Percentiles rank a stretch among this genome's conserved stretches.
Conservation (phyloP, 2,329 filamentous ascomycete genomes). For the Mycosphaerelloides madeirae region DNA sequence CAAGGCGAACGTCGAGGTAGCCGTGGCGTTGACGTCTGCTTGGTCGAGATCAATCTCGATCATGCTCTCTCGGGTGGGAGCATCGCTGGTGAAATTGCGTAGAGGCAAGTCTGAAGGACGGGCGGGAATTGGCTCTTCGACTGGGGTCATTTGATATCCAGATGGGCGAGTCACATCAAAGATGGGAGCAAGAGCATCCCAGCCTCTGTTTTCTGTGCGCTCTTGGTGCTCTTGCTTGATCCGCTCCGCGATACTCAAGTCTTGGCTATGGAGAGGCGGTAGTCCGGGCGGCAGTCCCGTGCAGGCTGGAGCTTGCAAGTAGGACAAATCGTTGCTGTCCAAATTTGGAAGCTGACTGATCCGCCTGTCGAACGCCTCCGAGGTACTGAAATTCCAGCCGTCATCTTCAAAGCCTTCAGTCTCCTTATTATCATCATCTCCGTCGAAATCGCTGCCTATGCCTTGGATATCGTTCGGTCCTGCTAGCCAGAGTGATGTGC, state of each 20-base stretch:
- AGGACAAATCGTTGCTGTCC: constrained; percentile 19
- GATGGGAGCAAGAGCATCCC: constrained; percentile 52
- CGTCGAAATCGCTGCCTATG: constrained; percentile 33
- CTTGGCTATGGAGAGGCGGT: constrained; percentile 13
- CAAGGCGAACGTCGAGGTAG: constrained; percentile 44
- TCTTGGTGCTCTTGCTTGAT: constrained; percentile 52
- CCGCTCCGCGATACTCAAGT: constrained; percentile 23
- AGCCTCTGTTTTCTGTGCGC: constrained; percentile 54
- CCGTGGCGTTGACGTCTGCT: constrained; percentile 46
- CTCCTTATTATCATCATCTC: constrained; percentile 24
- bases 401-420: constrained; percentile 30
- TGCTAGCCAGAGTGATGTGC: constrained; percentile 60
- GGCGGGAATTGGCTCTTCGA: constrained; percentile 6
- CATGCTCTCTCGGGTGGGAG: constrained; percentile 46
- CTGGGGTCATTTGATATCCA: constrained; percentile 46
- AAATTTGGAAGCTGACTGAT: constrained; percentile 30
- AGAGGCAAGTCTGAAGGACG: constrained; percentile 51
- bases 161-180: constrained; percentile 50
- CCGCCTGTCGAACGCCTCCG: constrained; percentile 52
- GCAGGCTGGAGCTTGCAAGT: constrained; percentile 19
- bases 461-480: constrained; percentile 44
- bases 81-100: constrained; percentile 37
- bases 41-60: constrained; percentile 58
- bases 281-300: constrained; percentile 20
- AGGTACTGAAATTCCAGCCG: constrained; percentile 63